These are phyloP conservation scores for Cystoderma amianthinum DNA, from an alignment of 768 basidiomycete species.

Conservation along the genomic window DNA sequence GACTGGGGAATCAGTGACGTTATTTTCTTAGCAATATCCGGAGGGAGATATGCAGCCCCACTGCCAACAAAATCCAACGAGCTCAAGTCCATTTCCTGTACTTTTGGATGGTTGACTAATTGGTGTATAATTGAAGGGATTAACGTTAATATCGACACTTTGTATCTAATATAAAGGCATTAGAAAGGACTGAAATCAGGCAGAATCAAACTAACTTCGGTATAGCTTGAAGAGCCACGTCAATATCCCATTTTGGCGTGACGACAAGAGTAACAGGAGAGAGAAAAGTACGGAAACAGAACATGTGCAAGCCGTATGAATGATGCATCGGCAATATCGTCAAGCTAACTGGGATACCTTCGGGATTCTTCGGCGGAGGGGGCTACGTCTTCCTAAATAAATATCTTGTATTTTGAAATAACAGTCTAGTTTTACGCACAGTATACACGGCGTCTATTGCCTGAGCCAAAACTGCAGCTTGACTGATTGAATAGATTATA, in stretches of 20 bases:
- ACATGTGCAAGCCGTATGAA: conserved; percentile 51
- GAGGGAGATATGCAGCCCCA: conserved; percentile 67
- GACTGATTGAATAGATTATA: conserved; percentile 34
- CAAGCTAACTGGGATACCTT: conserved; percentile 39
- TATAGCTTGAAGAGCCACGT: conserved; percentile 43
- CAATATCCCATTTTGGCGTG: conserved; percentile 54
- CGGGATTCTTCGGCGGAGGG: conserved; percentile 29
- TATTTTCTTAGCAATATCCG: conserved; percentile 40
- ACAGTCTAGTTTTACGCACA: conserved; percentile 20
- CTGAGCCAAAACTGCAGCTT: conserved; percentile 23
- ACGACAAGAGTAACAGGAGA: conserved; percentile 42
- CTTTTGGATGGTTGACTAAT: conserved; percentile 48
- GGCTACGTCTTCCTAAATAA: conserved; percentile 20
- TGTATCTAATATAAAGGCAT: conserved; percentile 35
- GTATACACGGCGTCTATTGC: conserved; percentile 24
- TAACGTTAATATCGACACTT: conserved; percentile 38
- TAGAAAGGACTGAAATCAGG: background rate
- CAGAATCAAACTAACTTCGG: conserved; percentile 40
- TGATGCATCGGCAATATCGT: conserved; percentile 68
- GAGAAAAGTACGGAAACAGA: conserved; percentile 41
- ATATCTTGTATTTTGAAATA: background rate
- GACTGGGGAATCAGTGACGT: conserved; percentile 24
- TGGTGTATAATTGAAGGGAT: conserved; percentile 68
- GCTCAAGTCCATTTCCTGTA: conserved; percentile 44
- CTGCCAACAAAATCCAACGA: conserved; percentile 34